phyloP scores from a whole-genome alignment of 257 asterid genomes.

The Solanum clarkiae region DNA sequence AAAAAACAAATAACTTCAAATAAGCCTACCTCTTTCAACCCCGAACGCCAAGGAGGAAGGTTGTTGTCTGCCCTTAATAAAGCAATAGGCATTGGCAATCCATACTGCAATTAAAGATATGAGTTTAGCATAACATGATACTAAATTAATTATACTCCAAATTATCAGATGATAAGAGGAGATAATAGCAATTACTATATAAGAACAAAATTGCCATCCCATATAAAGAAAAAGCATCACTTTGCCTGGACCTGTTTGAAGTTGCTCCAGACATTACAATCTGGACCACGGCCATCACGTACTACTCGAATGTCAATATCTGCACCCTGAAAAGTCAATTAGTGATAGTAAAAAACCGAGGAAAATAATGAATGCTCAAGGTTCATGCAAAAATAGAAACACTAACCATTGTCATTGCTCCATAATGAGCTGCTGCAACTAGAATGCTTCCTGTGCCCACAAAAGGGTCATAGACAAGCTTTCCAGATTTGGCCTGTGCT shows the following conservation, averaged over 20 bases:
- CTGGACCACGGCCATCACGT: slow-evolving; percentile 98
- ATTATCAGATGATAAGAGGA: neutral
- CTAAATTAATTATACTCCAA: neutral
- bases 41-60: slow-evolving; percentile 95
- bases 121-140: neutral
- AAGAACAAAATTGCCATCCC: neutral
- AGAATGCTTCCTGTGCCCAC: slow-evolving; percentile 99
- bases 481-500: slow-evolving; percentile 82
- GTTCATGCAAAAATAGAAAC: neutral
- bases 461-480: slow-evolving; percentile 90
- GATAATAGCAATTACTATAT: neutral
- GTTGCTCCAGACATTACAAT: slow-evolving; percentile 93
- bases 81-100: slow-evolving; percentile 77
- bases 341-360: slow-evolving; percentile 7
- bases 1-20: neutral
- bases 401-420: slow-evolving; percentile 96
- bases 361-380: neutral
- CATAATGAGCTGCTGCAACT: slow-evolving; percentile 95
- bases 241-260: slow-evolving; percentile 57
- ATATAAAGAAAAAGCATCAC: neutral
- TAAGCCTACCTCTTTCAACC: slow-evolving; percentile 62
- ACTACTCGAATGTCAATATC: slow-evolving; percentile 98
- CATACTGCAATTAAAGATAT: slow-evolving; percentile 48
- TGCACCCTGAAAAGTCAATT: slow-evolving; percentile 79
- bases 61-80: slow-evolving; percentile 93